Base-by-base conservation (phyloP, 176 grass and related monocot genomes). In the Zoysia pacifica region DNA sequence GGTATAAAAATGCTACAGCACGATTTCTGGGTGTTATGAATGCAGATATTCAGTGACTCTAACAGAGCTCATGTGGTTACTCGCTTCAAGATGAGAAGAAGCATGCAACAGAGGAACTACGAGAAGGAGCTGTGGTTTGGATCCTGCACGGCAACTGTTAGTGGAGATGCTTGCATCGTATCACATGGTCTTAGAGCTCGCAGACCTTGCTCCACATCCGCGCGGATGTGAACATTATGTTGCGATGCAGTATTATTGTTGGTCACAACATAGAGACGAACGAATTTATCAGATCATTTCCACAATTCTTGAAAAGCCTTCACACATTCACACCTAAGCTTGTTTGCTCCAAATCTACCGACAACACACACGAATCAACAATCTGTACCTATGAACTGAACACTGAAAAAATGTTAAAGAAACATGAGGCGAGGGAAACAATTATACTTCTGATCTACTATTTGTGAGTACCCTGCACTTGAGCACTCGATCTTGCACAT, bases 401-500 rank as follows among this genome's bases (percentile, higher is more conserved):
- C 50, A 78, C 11, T 1, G 50, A 0, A 46, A 60, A 38, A 42
- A 72, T 85, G 65, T 62, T 60, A 47, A 16, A 54, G 53, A 63
- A 13, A 65, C 65, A 9, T 44, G 55, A 12, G 48, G 38, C 19
- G 53, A 68, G 69, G 65, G 41, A 65, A 47, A 68, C 2, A 74
- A 65, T 76, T 81, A 92, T 54, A 60, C n/a, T 62, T 55, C 55
- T 40, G 75, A 65, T 66, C n/a, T 36, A 11, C 56, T 10, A 19
- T 4, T 49, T 66, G 83, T 93, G 72, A 95, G 84, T 50, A 99
- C 90, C 74, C 84, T 90, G 63, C 90, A 95, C 83, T 86, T 99
- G 11, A 99, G 90, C 53, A 99, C 88, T 72, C 84, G 77, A 74
- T 95, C 88, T 52, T 91, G 86, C 9, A 93, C 86, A 76, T 91